Base-by-base conservation (phyloP, 225 moss, liverwort and hornwort species). In the Neckera pumila region DNA sequence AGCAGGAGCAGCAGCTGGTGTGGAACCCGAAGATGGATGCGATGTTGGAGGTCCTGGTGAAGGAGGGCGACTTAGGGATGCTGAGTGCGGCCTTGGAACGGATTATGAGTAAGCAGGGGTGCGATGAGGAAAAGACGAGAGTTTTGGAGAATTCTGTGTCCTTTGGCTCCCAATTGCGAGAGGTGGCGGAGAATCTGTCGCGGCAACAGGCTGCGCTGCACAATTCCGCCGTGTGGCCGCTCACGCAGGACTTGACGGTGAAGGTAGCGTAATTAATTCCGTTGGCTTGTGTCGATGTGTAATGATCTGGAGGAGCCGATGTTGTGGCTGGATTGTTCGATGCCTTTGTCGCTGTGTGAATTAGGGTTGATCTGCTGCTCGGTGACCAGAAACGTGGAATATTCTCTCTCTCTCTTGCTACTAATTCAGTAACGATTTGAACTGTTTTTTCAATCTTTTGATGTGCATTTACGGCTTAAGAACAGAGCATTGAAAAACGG, bases 231-330 rank as follows among this genome's bases (percentile, higher is more conserved):
- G 90, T 79, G 40, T 93, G 93, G 93, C 93, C 93, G 64, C 90
- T 93, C 62, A 93, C 93, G 72, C 92, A 93, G 80, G 93, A 93
- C 80, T 84, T 92, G 87, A 93, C 93, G 56, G 93, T 93, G 76
- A 93, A 93, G 93, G 93, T 93, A 87, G 70, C 81, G 80, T 58
- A 15, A 84, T 71, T 49, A 15, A 84, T 71, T 49, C 17, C 38
- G 67, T 73, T 49, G 57, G 31, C 45, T 84, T 87, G 81, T 76
- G 33, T 30, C 38, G n/a, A 53, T 85, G 71, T 58, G 85, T 58
- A 65, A 36, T 84, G 78, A 88, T 86, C 63, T 84, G 58, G 23
- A 51, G 65, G 76, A 62, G 86, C 53, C 80, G 38, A 23, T 80
- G 83, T 84, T 78, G n/a, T 79, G 71, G n/a, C 64, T 49, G 57